Evolutionary conservation across 73 alveolate genomes (phyloP).

Genomic region (Paramecium sonneborni): DNA sequence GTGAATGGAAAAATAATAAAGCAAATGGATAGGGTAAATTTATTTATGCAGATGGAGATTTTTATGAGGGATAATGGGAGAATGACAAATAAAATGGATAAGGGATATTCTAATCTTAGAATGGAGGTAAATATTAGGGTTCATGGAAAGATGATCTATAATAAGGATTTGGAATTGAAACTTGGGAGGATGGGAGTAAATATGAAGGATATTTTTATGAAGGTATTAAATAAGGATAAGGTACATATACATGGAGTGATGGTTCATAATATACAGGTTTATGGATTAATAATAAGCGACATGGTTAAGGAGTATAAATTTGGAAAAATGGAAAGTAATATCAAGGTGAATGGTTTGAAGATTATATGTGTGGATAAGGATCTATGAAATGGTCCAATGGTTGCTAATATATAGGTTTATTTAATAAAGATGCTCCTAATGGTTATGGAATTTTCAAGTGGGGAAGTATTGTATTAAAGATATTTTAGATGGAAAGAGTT

Average conservation of each 20-base stretch:
- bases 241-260: constrained; percentile 24
- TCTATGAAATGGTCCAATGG: neutral
- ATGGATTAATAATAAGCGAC: constrained; percentile 53
- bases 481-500: neutral
- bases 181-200: constrained; percentile 71
- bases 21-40: constrained; percentile 84
- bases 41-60: constrained; percentile 68
- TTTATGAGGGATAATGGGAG: constrained; percentile 72
- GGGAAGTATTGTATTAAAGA: neutral
- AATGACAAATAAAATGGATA: constrained; percentile 70
- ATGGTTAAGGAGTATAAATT: constrained; percentile 57
- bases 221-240: constrained; percentile 67
- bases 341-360: constrained; percentile 73
- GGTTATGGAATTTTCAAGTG: constrained; percentile 48
- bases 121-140: constrained; percentile 69
- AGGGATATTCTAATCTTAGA: constrained; percentile 74
- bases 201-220: constrained; percentile 56
- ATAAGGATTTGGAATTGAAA: constrained; percentile 83
- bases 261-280: constrained; percentile 57
- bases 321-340: constrained; percentile 55
- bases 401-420: neutral
- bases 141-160: constrained; percentile 80
- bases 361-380: constrained; percentile 64
- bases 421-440: neutral
- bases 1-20: constrained; percentile 64